Base-by-base conservation (phyloP, 1,284 basidiomycete species). In the Fistulinella cinereoalba region DNA sequence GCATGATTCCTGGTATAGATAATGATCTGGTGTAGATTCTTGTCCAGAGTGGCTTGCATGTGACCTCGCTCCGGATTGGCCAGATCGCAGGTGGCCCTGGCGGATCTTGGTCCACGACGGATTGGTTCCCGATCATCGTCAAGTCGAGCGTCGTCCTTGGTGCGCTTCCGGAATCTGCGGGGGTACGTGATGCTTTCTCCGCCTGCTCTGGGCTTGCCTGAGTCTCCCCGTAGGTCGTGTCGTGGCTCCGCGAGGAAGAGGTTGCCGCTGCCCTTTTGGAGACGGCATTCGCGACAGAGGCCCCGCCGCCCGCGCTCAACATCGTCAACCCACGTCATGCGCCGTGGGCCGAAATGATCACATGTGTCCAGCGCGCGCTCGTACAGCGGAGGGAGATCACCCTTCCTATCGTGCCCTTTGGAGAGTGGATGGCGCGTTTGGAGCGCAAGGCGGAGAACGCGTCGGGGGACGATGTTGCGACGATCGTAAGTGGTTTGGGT, bases 121-220 rank as follows among this genome's bases (percentile, higher is more conserved):
- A 67, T 18, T 66, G 61, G 58, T 46, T 67, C 12, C 65, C 65
- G 3, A 54, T 61, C 11, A 31, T 67, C 6, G 56, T 68, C 32
- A 58, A 56, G 36, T 65, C 62, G 1, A 58, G 58, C 6, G 27
- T 59, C 3, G 51, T 50, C 4, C 51, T 68, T 0, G 56, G 60
- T 3, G 58, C 43, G 12, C 47, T 73, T 9, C 67, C 68, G 2
- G 53, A 54, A 5, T 34, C 47, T 1, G 34, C 38, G 1, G 61
- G 67, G 25, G 64, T 68, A 40, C 39, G 59, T 60, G 32, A 28
- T 24, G 0, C 24, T n/a, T 23, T 9, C 22, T 23, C 10, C n/a
- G 1, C 13, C 22, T 25, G 23, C n/a, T 27, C 7, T 34, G 6
- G 10, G 8, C 4, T 8, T 19, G 8, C 31, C 18, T 16, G 9